Base-by-base conservation (phyloP, 2,329 filamentous ascomycete species). In the Whalleya microplaca region DNA sequence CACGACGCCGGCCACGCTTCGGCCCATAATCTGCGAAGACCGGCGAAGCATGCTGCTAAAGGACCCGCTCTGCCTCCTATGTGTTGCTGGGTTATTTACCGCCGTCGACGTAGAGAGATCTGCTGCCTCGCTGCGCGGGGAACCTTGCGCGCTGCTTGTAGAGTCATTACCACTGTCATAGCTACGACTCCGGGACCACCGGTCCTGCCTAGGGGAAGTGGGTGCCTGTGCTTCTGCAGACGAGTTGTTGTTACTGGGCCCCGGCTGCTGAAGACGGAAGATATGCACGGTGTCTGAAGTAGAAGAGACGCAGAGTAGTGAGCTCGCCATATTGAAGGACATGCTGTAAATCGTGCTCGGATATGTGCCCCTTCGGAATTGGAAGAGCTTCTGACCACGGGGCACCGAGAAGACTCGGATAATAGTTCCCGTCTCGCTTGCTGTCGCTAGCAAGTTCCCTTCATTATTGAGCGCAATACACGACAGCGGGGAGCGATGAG, bases 271-370 rank as follows among this genome's bases (percentile, higher is more conserved):
- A 19, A 99, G 81, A 52, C 93, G 91, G 78, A 99, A 99, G 49
- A 99, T 92, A 72, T 99, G 95, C 9, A 99, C 89, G 0, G 95
- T 99, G 69, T 99, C 95, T 0, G 93, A 96, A 1, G 92, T 93
- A 2, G 94, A 98, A 4, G 95, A 98, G 41, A 99, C 93, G 69
- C 93, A 97, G 37, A 99, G 84, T 10, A 99, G 80, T 1, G 93
- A 96, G 2, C 93, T 96, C 56, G 90, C 92, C 48, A 92, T 87
- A 73, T 99, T 99, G 77, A 99, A 99, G 1, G 93, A 96, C 92
- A 99, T 97, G 84, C 92, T 96, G 77, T 93, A 97, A 66, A 99
- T 99, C 41, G 91, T 89, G 1, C 93, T 93, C 0, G 95, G 95
- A 74, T 97, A 97, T 2, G 94, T 97, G 43, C 95, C 95, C 62